Percentiles rank a stretch among this genome's conserved stretches.
phyloP scores from a whole-genome alignment of 805 yeast species.

The Schwanniomyces yamadae region DNA sequence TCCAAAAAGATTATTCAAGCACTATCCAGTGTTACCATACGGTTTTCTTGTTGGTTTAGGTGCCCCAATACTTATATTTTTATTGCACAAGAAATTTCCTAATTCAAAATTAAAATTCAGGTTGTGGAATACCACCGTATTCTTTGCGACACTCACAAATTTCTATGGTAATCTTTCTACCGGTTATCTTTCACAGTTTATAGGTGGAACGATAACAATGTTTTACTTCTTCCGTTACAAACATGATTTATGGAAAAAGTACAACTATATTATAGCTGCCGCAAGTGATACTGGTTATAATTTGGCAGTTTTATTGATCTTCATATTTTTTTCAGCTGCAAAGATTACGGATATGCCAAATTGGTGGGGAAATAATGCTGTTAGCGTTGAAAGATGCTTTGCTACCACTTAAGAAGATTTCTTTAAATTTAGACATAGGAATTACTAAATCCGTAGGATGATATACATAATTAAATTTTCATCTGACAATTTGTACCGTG shows the following conservation, averaged over 20 bases:
- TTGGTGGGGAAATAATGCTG: slow-evolving; percentile 52
- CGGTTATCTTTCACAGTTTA: slow-evolving; percentile 46
- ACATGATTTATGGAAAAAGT: slow-evolving; percentile 40
- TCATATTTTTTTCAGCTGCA: slow-evolving; percentile 30
- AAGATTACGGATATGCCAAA: slow-evolving; percentile 29
- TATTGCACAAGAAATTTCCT: slow-evolving; percentile 27
- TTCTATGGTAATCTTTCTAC: slow-evolving; percentile 53
- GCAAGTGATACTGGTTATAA: slow-evolving; percentile 53
- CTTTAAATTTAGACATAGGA: too few species aligned
- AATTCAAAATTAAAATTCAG: slow-evolving; percentile 22
- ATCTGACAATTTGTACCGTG: too few species aligned
- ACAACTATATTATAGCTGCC: slow-evolving; percentile 50
- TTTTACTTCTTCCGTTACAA: slow-evolving; percentile 41
- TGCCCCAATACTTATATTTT: slow-evolving; percentile 35
- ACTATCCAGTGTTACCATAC: slow-evolving; percentile 43
- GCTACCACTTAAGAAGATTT: too few species aligned
- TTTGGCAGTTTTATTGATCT: slow-evolving; percentile 39
- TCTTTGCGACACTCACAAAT: slow-evolving; percentile 46
- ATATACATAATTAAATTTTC: too few species aligned
- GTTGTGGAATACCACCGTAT: slow-evolving; percentile 47
- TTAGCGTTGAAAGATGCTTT: slow-evolving; percentile 47
- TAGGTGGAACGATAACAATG: slow-evolving; percentile 51
- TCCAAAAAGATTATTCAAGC: slow-evolving; percentile 42
- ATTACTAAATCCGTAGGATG: too few species aligned
- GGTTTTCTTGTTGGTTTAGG: slow-evolving; percentile 43